These are phyloP conservation scores for Epicoccum sorghinum DNA, from an alignment of 2,329 filamentous ascomycete species.

Conservation along the genomic window DNA sequence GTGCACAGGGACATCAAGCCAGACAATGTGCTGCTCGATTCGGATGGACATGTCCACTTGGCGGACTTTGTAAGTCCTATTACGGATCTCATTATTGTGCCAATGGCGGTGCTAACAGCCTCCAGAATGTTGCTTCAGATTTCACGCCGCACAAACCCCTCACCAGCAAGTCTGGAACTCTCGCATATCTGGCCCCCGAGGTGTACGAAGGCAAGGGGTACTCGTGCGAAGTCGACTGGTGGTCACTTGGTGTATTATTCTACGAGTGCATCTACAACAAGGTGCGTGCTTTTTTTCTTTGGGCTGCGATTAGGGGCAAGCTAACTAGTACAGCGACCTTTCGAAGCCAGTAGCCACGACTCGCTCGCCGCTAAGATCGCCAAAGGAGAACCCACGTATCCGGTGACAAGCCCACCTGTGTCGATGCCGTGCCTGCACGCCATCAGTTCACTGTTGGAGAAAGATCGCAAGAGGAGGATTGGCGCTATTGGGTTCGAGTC, in stretches of 20 bases:
- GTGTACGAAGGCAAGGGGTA: constrained; percentile 93
- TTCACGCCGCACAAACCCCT: constrained; percentile 80
- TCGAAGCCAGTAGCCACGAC: constrained; percentile 86
- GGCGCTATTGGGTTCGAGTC: constrained; percentile 82
- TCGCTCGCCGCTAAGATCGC: constrained; percentile 80
- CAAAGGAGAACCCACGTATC: constrained; percentile 82
- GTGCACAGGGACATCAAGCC: constrained; percentile 53
- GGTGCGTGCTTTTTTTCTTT: constrained; percentile 56
- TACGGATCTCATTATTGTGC: too few species aligned
- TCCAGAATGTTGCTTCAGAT: constrained; percentile 93
- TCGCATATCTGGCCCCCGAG: constrained; percentile 94
- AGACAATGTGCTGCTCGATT: constrained; percentile 51
- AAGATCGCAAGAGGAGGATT: constrained; percentile 79
- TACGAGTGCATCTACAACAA: constrained; percentile 99
- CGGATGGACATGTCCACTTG: constrained; percentile 79
- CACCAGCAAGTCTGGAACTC: constrained; percentile 94
- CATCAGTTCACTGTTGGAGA: constrained; percentile 81
- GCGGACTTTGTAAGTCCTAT: constrained; percentile 84
- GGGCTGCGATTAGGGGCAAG: background rate
- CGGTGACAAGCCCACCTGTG: constrained; percentile 90
- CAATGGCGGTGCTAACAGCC: constrained; percentile 42
- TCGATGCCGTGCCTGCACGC: constrained; percentile 87
- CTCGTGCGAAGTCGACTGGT: constrained; percentile 92
- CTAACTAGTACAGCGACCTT: constrained; percentile 71
- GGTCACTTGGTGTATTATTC: constrained; percentile 97